Conservation (phyloP, 31 red algal species). For the Porphyra umbilicalis region DNA sequence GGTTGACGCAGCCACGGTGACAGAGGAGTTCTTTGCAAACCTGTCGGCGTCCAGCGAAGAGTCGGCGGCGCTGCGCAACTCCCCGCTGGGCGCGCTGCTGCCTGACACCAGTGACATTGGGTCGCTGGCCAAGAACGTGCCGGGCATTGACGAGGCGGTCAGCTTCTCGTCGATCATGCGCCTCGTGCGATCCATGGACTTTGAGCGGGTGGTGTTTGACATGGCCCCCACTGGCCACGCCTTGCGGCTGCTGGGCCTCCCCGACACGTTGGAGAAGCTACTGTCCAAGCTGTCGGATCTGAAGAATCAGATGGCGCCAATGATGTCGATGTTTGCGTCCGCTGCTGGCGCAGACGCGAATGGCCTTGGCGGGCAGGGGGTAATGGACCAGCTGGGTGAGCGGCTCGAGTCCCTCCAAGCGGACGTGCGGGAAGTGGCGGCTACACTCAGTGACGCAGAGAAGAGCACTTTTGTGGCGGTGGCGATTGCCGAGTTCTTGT, state of each 20-base stretch:
- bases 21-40: slow-evolving; percentile 24
- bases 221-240: slow-evolving; percentile 96
- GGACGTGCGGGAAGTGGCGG: slow-evolving; percentile 34
- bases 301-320: slow-evolving; percentile 26
- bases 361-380: neutral
- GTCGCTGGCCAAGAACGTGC: slow-evolving; percentile 63
- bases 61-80: slow-evolving; percentile 33
- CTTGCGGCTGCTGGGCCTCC: slow-evolving; percentile 77
- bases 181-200: slow-evolving; percentile 63
- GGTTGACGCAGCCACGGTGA: slow-evolving; percentile 56
- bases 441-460: slow-evolving; percentile 74
- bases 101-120: neutral
- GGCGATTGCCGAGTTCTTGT: slow-evolving; percentile 96
- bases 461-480: slow-evolving; percentile 88
- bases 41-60: slow-evolving; percentile 24
- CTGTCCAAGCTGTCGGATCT: slow-evolving; percentile 54
- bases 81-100: slow-evolving; percentile 54
- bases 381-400: slow-evolving; percentile 29
- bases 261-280: slow-evolving; percentile 62
- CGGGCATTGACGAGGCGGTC: slow-evolving; percentile 94
- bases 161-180: slow-evolving; percentile 75
- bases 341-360: slow-evolving; percentile 19
- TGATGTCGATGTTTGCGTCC: slow-evolving; percentile 52
- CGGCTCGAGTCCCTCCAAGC: slow-evolving; percentile 30
- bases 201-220: slow-evolving; percentile 85